Percentiles rank a stretch among this genome's conserved stretches.
These are phyloP conservation scores for Fraxinus nigra DNA, from an alignment of 305 asterid genomes.

Conservation along the genomic window DNA sequence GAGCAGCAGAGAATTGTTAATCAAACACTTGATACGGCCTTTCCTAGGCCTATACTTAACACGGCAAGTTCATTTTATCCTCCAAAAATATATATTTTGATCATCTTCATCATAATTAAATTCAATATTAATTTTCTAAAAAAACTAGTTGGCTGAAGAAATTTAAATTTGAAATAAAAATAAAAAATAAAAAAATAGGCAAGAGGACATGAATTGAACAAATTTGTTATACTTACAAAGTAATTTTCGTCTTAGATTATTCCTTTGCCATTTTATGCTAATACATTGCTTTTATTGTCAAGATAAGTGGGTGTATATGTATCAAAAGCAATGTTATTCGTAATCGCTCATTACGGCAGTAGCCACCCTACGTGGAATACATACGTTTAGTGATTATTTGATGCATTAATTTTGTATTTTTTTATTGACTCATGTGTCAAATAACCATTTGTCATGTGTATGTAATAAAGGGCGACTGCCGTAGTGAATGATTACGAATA, in stretches of 20 bases:
- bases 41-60: conserved; percentile 57
- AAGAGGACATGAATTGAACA: neutral
- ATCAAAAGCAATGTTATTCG: too few species aligned
- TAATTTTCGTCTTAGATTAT: neutral
- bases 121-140: neutral
- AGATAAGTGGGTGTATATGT: too few species aligned
- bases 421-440: too few species aligned
- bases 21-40: conserved; percentile 57
- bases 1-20: conserved; percentile 45
- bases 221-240: neutral
- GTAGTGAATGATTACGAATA: too few species aligned
- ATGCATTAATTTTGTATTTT: too few species aligned
- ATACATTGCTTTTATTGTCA: conserved; percentile 1
- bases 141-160: neutral
- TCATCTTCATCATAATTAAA: neutral
- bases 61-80: conserved; percentile 48
- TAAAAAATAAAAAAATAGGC: too few species aligned
- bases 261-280: neutral
- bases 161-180: neutral
- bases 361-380: too few species aligned
- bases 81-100: neutral
- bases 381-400: too few species aligned
- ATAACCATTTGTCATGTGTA: too few species aligned
- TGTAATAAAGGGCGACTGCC: too few species aligned
- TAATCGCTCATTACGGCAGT: too few species aligned